Evolutionary conservation across 1,284 basidiomycete species (phyloP), one percentile per base, ranked within the genome.

Genomic region (Cutaneotrichosporon dermatis): DNA sequence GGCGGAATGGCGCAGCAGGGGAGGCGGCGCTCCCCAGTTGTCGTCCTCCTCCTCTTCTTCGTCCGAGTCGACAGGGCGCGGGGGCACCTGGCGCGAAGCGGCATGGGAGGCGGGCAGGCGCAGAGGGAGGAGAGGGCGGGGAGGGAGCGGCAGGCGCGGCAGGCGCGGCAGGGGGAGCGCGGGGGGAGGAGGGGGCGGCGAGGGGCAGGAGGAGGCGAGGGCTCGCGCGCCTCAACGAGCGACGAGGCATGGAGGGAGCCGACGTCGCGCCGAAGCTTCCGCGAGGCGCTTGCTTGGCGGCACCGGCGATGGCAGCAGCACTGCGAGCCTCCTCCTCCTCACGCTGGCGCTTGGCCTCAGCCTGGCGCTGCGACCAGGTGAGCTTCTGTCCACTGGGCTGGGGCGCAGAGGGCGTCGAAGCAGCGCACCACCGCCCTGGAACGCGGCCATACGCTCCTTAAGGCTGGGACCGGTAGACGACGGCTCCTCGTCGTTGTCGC

Each of bases 321-420:
- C 89, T 90, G 33, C 79, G 81, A 3, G 82, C 80, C 61, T 90
- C 89, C 62, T 96, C 92, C 69, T 89, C 89, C 66, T 87, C 88
- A 9, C 83, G 81, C 68, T 91, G 88, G 70, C 87, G 88, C 82
- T 92, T 93, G 4, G 90, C 87, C 39, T 87, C 79, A 0, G 89
- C 91, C 73, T 95, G 92, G 42, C 92, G 82, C 75, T 95, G 89
- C 62, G 85, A 88, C 92, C 92, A 95, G 0, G 91, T 93, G 57
- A 94, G 77, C 74, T 92, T 92, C 81, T 89, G 89, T 8, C 55
- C 49, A 53, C 58, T 65, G 8, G 69, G 66, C 48, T 63, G 62
- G 40, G 68, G 65, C 1, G 53, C 62, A 6, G 43, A 41, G 12
- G 61, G 12, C 2, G 65, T 41, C 1, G 67, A 25, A 25, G 25